Percentiles rank a stretch among this genome's conserved stretches.
These are phyloP conservation scores for Phytopythium montanum DNA, from an alignment of 352 stramenopile species.

Conservation along the genomic window DNA sequence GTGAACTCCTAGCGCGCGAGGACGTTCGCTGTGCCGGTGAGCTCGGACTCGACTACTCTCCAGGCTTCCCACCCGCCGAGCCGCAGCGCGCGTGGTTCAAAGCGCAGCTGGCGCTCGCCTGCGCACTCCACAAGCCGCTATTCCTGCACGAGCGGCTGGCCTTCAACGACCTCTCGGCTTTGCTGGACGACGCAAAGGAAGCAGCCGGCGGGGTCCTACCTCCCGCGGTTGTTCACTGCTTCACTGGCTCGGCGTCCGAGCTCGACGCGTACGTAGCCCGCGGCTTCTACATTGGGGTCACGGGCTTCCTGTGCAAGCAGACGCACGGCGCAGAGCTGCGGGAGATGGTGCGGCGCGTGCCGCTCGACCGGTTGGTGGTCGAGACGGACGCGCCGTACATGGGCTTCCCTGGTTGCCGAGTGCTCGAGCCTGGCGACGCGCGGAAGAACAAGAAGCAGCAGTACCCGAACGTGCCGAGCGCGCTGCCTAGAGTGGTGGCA, in stretches of 20 bases:
- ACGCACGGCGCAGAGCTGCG: slow-evolving; percentile 46
- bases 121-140: slow-evolving; percentile 60
- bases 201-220: slow-evolving; percentile 38
- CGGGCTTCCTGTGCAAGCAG: slow-evolving; percentile 89
- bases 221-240: slow-evolving; percentile 88
- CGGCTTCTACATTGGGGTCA: slow-evolving; percentile 89
- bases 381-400: slow-evolving; percentile 94
- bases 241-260: slow-evolving; percentile 78
- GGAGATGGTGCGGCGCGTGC: slow-evolving; percentile 53
- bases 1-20: slow-evolving; percentile 24
- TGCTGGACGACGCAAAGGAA: slow-evolving; percentile 53
- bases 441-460: slow-evolving; percentile 47
- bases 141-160: slow-evolving; percentile 84
- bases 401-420: slow-evolving; percentile 69
- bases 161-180: slow-evolving; percentile 62
- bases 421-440: slow-evolving; percentile 15
- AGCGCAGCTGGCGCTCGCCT: slow-evolving; percentile 61
- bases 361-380: slow-evolving; percentile 81
- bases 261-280: slow-evolving; percentile 65
- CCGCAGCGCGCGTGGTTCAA: slow-evolving; percentile 67
- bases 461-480: slow-evolving; percentile 76
- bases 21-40: slow-evolving; percentile 61
- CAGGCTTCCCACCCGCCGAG: slow-evolving; percentile 37
- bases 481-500: slow-evolving; percentile 54
- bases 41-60: slow-evolving; percentile 79